Conservation (phyloP, 768 basidiomycete genomes). For the Candolleomyces efflorescens region DNA sequence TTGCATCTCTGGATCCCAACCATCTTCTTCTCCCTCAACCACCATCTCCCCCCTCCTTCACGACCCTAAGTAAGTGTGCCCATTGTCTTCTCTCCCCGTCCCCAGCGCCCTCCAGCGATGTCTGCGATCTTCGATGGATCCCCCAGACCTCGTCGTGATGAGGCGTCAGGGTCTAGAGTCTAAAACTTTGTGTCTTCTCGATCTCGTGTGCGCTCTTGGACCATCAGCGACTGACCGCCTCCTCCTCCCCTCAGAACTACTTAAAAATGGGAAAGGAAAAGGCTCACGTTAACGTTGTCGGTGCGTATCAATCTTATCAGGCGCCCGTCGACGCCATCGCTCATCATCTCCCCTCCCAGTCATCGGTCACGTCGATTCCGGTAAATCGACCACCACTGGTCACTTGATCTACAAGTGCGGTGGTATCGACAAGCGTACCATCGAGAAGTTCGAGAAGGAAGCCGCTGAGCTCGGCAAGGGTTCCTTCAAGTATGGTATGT, state of each 20-base stretch:
- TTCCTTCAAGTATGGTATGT: constrained; percentile 93
- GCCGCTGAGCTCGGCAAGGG: constrained; percentile 99
- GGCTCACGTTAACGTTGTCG: constrained; percentile 96
- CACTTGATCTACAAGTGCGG: constrained; percentile 99
- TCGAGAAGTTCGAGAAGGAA: constrained; percentile 99
- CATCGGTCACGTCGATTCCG: constrained; percentile 99
- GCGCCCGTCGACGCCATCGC: constrained; percentile 15
- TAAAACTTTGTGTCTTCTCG: constrained; percentile 13
- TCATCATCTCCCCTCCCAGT: constrained; percentile 47
- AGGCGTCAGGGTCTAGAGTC: constrained; percentile 11
- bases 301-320: constrained; percentile 45
- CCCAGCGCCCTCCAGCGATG: background rate
- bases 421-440: constrained; percentile 99
- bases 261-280: constrained; percentile 95
- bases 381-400: constrained; percentile 99
- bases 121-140: constrained; percentile 24
- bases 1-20: constrained; percentile 26
- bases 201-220: constrained; percentile 20
- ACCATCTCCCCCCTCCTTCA: constrained; percentile 41
- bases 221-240: constrained; percentile 20
- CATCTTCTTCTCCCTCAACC: constrained; percentile 41
- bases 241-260: constrained; percentile 37
- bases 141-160: constrained; percentile 20
- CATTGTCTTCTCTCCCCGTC: constrained; percentile 13
- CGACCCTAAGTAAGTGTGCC: constrained; percentile 32